Evolutionary conservation across 2,329 filamentous ascomycete genomes (phyloP), one percentile per base, ranked within the genome.

Genomic region (Emericellopsis atlantica): DNA sequence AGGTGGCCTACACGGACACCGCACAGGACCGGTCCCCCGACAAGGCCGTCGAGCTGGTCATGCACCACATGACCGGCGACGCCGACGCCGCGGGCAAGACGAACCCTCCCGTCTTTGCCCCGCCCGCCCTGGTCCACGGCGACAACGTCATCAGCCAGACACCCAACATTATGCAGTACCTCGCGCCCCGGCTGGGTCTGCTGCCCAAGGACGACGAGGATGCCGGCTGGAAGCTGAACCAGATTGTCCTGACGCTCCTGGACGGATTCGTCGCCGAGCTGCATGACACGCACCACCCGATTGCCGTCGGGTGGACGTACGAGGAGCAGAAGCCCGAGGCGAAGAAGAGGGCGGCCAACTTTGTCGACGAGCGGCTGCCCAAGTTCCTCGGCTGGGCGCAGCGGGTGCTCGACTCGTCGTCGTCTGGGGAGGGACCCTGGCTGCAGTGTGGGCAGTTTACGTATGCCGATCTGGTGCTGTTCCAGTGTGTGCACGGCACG

Each of bases 241-340:
- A 66, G 37, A 67, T 88, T 23, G 67, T 71, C 0, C 59, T 88
- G 44, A 88, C 84, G 4, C 79, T 81, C 2, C 59, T 89, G 15
- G 84, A 90, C 50, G 73, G 73, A 1, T 58, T 89, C 37, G 74
- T 74, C 51, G 78, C 81, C 48, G 84, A 89, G 60, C 57, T 76
- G 1, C 84, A 89, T 54, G 81, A 89, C 50, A 78, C 75, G 22
- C 84, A 90, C 55, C 84, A 90, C 52, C 84, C 84, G 1, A 63
- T 86, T 40, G 68, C 74, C 2, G 53, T 62, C 0, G 54, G 57
- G 2, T 54, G 72, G 5, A 82, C 79, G 55, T 90, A 88, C 51
- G 81, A 87, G 52, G 81, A 88, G 22, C 84, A 90, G 59, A 85
- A 81, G 55, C 62, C 67, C 1, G 84, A 85, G 54, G 67, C 77